Conservation (phyloP, 78 protist genomes). For the slime mould (Dictyostelium discoideum) region DNA sequence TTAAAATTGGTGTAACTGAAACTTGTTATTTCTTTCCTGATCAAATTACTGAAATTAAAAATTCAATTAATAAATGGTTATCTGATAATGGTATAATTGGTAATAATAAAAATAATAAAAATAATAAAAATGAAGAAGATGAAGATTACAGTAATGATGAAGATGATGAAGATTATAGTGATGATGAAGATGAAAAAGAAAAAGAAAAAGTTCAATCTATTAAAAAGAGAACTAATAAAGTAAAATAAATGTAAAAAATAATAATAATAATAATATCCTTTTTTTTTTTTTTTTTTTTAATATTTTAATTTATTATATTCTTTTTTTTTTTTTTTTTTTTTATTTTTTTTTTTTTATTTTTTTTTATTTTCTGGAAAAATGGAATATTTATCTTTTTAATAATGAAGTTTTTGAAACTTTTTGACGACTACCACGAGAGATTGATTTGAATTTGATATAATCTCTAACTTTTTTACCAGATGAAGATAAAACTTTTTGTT, state of each 20-base stretch:
- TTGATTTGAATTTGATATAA: background rate
- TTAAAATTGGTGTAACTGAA: constrained; percentile 19
- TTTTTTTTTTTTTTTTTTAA: background rate
- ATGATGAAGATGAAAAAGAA: background rate
- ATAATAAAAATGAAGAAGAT: background rate
- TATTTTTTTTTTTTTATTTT: background rate
- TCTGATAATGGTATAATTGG: background rate
- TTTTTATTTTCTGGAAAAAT: background rate
- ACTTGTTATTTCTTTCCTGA: background rate
- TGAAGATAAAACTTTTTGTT: background rate
- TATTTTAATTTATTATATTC: background rate
- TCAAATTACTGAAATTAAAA: background rate
- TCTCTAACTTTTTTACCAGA: constrained; percentile 13
- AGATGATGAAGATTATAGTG: background rate
- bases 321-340: background rate
- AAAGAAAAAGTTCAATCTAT: background rate
- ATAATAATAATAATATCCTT: background rate
- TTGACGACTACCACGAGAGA: constrained; percentile 3
- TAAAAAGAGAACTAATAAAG: constrained; percentile 6
- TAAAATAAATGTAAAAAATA: background rate
- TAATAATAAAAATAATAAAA: background rate
- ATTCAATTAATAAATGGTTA: background rate
- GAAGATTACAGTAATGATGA: background rate
- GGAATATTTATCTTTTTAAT: background rate
- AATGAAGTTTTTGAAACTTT: constrained; percentile 13